phyloP scores from a whole-genome alignment of 2,329 filamentous ascomycete species.

The Pseudogymnoascus sp. region DNA sequence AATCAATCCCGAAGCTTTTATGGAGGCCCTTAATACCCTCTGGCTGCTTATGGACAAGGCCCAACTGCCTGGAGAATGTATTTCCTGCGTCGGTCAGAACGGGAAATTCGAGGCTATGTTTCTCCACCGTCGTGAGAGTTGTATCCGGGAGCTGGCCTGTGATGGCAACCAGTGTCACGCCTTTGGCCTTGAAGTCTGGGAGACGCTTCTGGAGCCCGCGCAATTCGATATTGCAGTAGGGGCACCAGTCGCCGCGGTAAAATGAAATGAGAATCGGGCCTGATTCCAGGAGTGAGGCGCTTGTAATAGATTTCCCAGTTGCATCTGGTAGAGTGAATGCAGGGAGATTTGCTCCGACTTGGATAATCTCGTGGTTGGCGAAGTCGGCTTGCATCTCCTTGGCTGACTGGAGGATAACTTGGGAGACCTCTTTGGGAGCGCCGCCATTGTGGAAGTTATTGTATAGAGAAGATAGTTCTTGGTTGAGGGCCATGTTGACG shows the following conservation, averaged over 20 bases:
- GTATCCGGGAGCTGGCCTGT: conserved; percentile 35
- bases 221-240: conserved; percentile 37
- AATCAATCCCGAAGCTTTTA: conserved; percentile 26
- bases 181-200: conserved; percentile 29
- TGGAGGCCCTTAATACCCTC: conserved; percentile 25
- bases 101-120: conserved; percentile 33
- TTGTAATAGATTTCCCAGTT: conserved; percentile 28
- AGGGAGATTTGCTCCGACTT: conserved; percentile 30
- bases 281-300: conserved; percentile 25
- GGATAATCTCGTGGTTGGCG: conserved; percentile 21
- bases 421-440: conserved; percentile 12
- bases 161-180: conserved; percentile 36
- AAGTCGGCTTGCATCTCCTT: conserved; percentile 13
- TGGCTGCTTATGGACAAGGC: conserved; percentile 30
- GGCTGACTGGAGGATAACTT: conserved; percentile 12
- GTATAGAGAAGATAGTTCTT: conserved; percentile 13
- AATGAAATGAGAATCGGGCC: conserved; percentile 36
- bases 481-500: conserved; percentile 19
- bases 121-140: conserved; percentile 32
- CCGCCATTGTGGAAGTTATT: conserved; percentile 14
- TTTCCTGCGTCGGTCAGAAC: conserved; percentile 35
- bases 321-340: conserved; percentile 31
- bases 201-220: conserved; percentile 31
- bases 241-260: conserved; percentile 40
- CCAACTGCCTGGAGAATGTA: conserved; percentile 30